Evolutionary conservation across 2,329 filamentous ascomycete species (phyloP).

Genomic region (Pleoardoris graminearum): DNA sequence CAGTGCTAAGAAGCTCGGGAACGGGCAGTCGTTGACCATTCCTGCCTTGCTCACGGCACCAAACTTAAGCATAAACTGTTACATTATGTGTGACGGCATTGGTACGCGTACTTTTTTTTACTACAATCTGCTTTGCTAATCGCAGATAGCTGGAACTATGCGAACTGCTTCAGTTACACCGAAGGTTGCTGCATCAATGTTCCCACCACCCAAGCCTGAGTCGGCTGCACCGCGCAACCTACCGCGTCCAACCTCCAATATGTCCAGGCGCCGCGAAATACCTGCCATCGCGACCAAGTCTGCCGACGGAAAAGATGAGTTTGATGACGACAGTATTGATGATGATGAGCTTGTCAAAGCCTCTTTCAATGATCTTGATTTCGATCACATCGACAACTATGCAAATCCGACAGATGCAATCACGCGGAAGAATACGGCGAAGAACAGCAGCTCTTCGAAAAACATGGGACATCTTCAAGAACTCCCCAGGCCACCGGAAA

Average conservation of each 20-base stretch:
- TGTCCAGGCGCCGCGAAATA: slow-evolving; percentile 35
- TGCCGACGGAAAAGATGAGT: slow-evolving; percentile 49
- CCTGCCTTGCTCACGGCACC: slow-evolving; percentile 58
- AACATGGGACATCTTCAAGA: slow-evolving; percentile 7
- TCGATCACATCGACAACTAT: slow-evolving; percentile 58
- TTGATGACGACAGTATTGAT: slow-evolving; percentile 57
- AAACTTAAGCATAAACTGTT: slow-evolving; percentile 65
- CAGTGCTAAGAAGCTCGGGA: slow-evolving; percentile 68
- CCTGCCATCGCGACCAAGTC: slow-evolving; percentile 9
- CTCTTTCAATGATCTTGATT: slow-evolving; percentile 47
- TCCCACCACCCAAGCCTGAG: slow-evolving; percentile 38
- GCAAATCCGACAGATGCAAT: slow-evolving; percentile 31
- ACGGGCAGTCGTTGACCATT: slow-evolving; percentile 63
- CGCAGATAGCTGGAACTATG: slow-evolving; percentile 57
- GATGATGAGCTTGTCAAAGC: slow-evolving; percentile 57
- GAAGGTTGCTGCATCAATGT: slow-evolving; percentile 52
- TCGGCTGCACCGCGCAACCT: slow-evolving; percentile 19
- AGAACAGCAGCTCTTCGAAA: slow-evolving; percentile 19
- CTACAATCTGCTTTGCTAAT: slow-evolving; percentile 9
- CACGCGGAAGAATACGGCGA: slow-evolving; percentile 25
- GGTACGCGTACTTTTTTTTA: slow-evolving; percentile 49
- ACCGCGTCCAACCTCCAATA: slow-evolving; percentile 30
- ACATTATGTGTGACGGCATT: slow-evolving; percentile 84
- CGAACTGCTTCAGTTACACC: slow-evolving; percentile 57
- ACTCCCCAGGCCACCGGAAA: slow-evolving; percentile 10